These are phyloP conservation scores for Calonectria ilicicola DNA, from an alignment of 2,329 filamentous ascomycete genomes.

Conservation along the genomic window DNA sequence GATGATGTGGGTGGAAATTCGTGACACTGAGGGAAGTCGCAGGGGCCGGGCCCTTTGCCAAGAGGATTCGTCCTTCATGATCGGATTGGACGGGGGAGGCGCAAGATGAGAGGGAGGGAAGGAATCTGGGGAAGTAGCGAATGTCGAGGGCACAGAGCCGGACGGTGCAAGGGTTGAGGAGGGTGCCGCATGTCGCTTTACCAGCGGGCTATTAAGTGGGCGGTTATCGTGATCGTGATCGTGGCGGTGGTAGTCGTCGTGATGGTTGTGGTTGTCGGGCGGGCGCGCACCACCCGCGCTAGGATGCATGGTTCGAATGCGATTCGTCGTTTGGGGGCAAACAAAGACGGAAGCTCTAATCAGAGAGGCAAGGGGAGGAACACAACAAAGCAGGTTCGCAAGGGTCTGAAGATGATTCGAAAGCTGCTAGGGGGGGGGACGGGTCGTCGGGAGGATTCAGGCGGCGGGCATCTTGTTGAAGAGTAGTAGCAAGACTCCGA, in stretches of 20 bases:
- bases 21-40: constrained; percentile 32
- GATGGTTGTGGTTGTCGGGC: constrained; percentile 33
- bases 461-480: constrained; percentile 29
- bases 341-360: not conserved
- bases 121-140: constrained; percentile 29
- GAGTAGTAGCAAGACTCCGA: constrained; percentile 16
- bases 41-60: constrained; percentile 27
- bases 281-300: constrained; percentile 37
- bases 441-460: constrained; percentile 20
- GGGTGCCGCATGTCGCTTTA: constrained; percentile 39
- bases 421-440: not conserved
- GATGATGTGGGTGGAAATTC: constrained; percentile 43
- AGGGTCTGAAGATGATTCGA: constrained; percentile 4
- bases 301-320: constrained; percentile 39
- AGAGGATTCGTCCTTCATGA: constrained; percentile 32
- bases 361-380: not conserved
- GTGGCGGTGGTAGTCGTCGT: constrained; percentile 26
- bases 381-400: constrained; percentile 1
- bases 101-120: constrained; percentile 10
- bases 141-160: constrained; percentile 34
- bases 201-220: constrained; percentile 25
- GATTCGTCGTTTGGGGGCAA: not conserved
- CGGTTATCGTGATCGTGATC: constrained; percentile 31
- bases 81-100: constrained; percentile 19
- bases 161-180: constrained; percentile 27